Conservation (phyloP, 768 basidiomycete genomes). For the Galerina sulciceps region DNA sequence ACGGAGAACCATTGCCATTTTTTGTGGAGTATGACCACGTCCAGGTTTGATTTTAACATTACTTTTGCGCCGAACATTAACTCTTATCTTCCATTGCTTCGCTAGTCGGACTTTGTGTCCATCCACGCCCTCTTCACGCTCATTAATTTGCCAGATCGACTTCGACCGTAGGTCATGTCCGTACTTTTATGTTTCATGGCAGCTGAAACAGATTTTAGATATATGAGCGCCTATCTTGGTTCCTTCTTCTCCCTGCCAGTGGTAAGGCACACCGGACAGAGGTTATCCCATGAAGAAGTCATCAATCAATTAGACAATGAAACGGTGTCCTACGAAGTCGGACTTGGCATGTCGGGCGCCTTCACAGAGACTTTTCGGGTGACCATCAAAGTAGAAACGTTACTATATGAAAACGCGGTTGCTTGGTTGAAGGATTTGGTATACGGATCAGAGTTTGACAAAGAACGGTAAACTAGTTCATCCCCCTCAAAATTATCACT, state of each 20-base stretch:
- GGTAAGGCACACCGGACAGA: slow-evolving; percentile 66
- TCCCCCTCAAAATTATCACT: neutral
- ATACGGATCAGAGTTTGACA: slow-evolving; percentile 75
- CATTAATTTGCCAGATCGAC: slow-evolving; percentile 66
- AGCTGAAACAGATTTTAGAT: slow-evolving; percentile 43
- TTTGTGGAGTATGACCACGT: slow-evolving; percentile 96
- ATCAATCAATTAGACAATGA: slow-evolving; percentile 88
- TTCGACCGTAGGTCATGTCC: slow-evolving; percentile 67
- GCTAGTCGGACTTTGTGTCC: slow-evolving; percentile 89
- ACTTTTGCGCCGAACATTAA: slow-evolving; percentile 1
- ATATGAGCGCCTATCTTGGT: slow-evolving; percentile 76
- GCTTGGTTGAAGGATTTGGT: slow-evolving; percentile 86
- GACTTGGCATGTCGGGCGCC: slow-evolving; percentile 62
- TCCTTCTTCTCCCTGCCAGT: slow-evolving; percentile 92
- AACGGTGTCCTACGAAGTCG: slow-evolving; percentile 85
- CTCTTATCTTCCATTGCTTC: slow-evolving; percentile 4
- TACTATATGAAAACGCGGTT: slow-evolving; percentile 79
- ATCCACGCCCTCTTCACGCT: slow-evolving; percentile 83
- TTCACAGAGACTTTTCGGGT: slow-evolving; percentile 80
- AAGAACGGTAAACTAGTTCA: slow-evolving; percentile 61
- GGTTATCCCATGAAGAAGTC: slow-evolving; percentile 85
- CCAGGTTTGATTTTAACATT: slow-evolving; percentile 50
- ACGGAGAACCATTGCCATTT: slow-evolving; percentile 76
- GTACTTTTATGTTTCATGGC: neutral
- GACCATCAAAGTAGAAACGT: slow-evolving; percentile 82